phyloP scores from a whole-genome alignment of 768 basidiomycete species.

The Pulveroboletus sp. region DNA sequence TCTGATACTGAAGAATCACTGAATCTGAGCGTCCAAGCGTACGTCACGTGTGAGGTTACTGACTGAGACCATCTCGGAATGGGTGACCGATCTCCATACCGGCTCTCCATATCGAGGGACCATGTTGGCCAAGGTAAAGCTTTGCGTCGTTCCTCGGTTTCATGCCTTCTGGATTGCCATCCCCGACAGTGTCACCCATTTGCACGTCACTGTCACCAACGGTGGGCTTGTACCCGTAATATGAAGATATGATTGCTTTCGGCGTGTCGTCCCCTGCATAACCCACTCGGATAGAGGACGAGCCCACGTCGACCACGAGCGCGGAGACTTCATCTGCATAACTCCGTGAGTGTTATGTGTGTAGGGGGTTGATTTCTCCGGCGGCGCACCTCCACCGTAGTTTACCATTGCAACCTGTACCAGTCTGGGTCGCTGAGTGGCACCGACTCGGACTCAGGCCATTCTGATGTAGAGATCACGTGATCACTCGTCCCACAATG shows the following conservation, averaged over 20 bases:
- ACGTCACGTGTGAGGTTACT: constrained; percentile 23
- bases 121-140: constrained; percentile 82
- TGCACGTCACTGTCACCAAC: constrained; percentile 29
- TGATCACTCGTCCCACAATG: too few relatives aligned
- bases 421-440: background rate
- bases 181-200: constrained; percentile 42
- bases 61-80: constrained; percentile 81
- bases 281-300: constrained; percentile 86
- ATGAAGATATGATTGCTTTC: constrained; percentile 85
- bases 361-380: background rate
- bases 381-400: constrained; percentile 75
- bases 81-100: constrained; percentile 87
- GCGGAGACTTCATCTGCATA: constrained; percentile 91
- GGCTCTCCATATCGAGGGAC: constrained; percentile 87
- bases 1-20: constrained; percentile 54
- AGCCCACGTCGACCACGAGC: constrained; percentile 91
- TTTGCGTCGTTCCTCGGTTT: constrained; percentile 49
- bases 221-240: constrained; percentile 72
- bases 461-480: too few relatives aligned
- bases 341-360: background rate
- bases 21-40: constrained; percentile 1
- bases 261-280: constrained; percentile 98
- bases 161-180: constrained; percentile 27
- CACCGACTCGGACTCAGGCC: too few relatives aligned
- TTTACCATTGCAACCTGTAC: constrained; percentile 59